Base-by-base conservation (phyloP, 768 basidiomycete genomes). In the Pisolithus marmoratus region DNA sequence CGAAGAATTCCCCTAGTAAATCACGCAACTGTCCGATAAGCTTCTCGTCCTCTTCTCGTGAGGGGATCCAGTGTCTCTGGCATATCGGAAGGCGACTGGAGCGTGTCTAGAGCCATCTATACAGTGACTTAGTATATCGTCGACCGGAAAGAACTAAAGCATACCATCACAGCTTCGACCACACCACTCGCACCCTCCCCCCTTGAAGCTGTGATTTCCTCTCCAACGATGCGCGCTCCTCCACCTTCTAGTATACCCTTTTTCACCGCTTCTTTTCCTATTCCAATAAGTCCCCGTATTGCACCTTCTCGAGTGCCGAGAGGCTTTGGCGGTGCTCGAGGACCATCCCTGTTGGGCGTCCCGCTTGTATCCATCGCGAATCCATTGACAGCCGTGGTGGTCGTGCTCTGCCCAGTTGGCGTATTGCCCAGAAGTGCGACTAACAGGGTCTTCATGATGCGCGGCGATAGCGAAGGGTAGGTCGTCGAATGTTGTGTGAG, bases 361-460 rank as follows among this genome's bases (percentile, higher is more conserved):
- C 29, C 58, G 46, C 63, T 55, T 2, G 54, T 53, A 41, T 63
- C 60, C 5, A 57, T 47, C 12, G 62, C 63, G 26, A 67, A 65
- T 6, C 64, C 64, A 14, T 65, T 65, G 5, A 67, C 26, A 9
- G 58, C 34, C 2, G 54, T 46, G 3, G 63, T 52, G 8, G 34
- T 59, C 5, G 64, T 49, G 6, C 48, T 12, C 6, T 57, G 27
- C 20, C 48, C 29, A 1, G 60, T 38, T 0, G 52, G 17, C 0
- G 65, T 54, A 20, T 61, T 55, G 29, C 65, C 64, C 38, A 92
- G 78, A 2, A 98, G 81, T 0, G 94, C 92, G 11, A 94, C 78
- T 4, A 96, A 76, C 3, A 98, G 82, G 0, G 95, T 96, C 66
- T 96, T 96, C 76, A 94, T 90, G 45, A 97, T 87, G 14, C 95